Evolutionary conservation across 306 rosid species (phyloP).

Genomic region (Purshia tridentata): DNA sequence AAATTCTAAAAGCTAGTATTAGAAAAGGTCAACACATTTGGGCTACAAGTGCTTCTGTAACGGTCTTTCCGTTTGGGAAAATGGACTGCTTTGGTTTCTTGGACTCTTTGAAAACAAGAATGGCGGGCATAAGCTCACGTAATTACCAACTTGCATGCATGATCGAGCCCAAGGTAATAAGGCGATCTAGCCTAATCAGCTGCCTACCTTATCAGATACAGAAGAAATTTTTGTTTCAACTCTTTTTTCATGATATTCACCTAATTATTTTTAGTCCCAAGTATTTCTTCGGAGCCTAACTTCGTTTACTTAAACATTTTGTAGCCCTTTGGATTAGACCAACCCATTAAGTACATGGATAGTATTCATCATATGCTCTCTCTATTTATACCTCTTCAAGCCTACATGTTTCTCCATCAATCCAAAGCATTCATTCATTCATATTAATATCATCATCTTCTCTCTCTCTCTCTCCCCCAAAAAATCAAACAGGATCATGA

Average conservation of each 20-base stretch:
- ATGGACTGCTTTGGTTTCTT: background rate
- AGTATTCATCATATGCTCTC: background rate
- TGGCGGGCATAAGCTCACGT: background rate
- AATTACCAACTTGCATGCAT: background rate
- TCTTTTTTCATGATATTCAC: background rate
- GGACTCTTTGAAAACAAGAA: slow-evolving; percentile 7
- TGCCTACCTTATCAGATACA: slow-evolving; percentile 9
- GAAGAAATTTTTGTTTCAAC: background rate
- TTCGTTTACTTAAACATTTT: background rate
- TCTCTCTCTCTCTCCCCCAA: background rate
- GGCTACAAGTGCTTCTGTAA: slow-evolving; percentile 21
- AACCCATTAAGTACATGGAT: slow-evolving; percentile 22
- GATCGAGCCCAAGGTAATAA: no score
- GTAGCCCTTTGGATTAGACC: slow-evolving; percentile 39
- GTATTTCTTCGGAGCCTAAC: slow-evolving; percentile 38
- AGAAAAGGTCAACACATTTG: background rate
- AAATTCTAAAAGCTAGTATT: background rate
- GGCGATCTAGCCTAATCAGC: slow-evolving; percentile 10
- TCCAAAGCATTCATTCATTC: slow-evolving; percentile 14
- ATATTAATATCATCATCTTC: background rate
- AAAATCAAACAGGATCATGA: slow-evolving; percentile 3
- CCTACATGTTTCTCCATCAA: slow-evolving; percentile 24
- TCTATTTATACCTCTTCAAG: slow-evolving; percentile 38
- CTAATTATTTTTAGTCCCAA: slow-evolving; percentile 2
- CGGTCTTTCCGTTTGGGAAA: slow-evolving; percentile 15